Evolutionary conservation across 2,329 filamentous ascomycete genomes (phyloP).

Genomic region (Aspergillus oerlinghausenensis): DNA sequence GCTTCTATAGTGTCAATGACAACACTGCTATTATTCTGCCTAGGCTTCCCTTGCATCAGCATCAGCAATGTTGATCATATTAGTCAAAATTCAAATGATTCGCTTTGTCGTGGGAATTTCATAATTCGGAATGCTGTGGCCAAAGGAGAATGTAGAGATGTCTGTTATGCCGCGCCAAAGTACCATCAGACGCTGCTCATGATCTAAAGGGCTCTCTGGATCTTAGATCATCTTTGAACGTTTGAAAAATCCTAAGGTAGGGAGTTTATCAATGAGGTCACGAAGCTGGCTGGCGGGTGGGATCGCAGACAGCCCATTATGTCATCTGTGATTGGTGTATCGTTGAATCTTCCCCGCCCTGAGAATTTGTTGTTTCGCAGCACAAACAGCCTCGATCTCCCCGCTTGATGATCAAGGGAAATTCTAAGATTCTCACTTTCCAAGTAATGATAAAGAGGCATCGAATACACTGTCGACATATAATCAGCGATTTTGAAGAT

Average conservation of each 20-base stretch:
- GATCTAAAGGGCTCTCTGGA: not conserved
- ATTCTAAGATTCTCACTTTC: not conserved
- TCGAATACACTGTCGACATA: conserved; percentile 1
- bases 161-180: not conserved
- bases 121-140: not conserved
- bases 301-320: not conserved
- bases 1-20: not conserved
- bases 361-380: not conserved
- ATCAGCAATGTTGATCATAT: too few species aligned
- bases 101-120: not conserved
- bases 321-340: not conserved
- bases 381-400: not conserved
- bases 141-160: not conserved
- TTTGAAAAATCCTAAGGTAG: not conserved
- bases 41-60: too few species aligned
- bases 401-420: not conserved
- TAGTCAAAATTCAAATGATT: too few species aligned
- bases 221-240: not conserved
- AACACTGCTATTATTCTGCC: too few species aligned
- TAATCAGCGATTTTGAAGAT: conserved; percentile 9
- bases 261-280: not conserved
- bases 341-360: not conserved
- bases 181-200: not conserved
- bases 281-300: not conserved
- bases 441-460: conserved; percentile 1